Conservation (phyloP, 306 rosid genomes). For the Cucumis sativus region Cucumber_9930_V3 NC_026660.2:25478501-25479000, state of each 20-base stretch:
- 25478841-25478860: too few relatives aligned
- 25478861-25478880: too few relatives aligned
- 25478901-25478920: too few relatives aligned
- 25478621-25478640: not conserved
- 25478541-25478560: not conserved
- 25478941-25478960: too few relatives aligned
- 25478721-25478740: constrained; percentile 3
- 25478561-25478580: too few relatives aligned
- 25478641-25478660: too few relatives aligned
- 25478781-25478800: not conserved
- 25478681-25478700: not conserved
- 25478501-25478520: not conserved
- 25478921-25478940: too few relatives aligned
- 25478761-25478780: not conserved
- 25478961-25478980: too few relatives aligned
- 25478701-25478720: constrained; percentile 1
- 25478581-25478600: not conserved
- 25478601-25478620: not conserved
- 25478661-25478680: not conserved
- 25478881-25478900: too few relatives aligned
- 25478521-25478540: not conserved
- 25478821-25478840: too few relatives aligned
- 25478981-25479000: too few relatives aligned
- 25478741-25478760: constrained; percentile 1
- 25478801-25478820: not conserved